phyloP scores from a whole-genome alignment of 345 rosid genomes.

The Brassica nigra region DNA sequence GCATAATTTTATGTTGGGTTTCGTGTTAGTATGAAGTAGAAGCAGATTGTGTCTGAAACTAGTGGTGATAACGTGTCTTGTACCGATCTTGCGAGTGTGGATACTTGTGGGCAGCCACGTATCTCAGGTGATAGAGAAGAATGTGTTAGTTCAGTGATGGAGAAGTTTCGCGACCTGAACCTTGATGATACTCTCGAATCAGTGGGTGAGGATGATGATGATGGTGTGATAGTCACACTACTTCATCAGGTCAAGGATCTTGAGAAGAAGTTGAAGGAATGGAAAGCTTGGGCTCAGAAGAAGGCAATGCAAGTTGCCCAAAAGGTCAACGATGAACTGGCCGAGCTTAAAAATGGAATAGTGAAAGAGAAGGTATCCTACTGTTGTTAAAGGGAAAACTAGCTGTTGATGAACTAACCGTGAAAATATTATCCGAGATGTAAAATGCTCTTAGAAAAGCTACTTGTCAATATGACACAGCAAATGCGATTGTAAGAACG shows the following conservation, averaged over 20 bases:
- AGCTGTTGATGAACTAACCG: slow-evolving; percentile 71
- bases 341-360: slow-evolving; percentile 73
- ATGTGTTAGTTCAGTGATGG: slow-evolving; percentile 55
- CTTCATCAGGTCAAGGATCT: slow-evolving; percentile 72
- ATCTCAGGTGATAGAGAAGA: slow-evolving; percentile 35
- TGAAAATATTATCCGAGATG: slow-evolving; percentile 75
- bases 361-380: slow-evolving; percentile 76
- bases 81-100: slow-evolving; percentile 36
- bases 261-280: slow-evolving; percentile 73
- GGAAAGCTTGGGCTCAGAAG: slow-evolving; percentile 92
- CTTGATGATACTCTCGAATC: slow-evolving; percentile 69
- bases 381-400: slow-evolving; percentile 79
- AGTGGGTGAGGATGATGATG: slow-evolving; percentile 64
- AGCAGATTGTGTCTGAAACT: slow-evolving; percentile 43
- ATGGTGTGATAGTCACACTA: slow-evolving; percentile 64
- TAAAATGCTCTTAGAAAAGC: slow-evolving; percentile 78
- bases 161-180: slow-evolving; percentile 69
- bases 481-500: slow-evolving; percentile 65
- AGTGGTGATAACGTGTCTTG: slow-evolving; percentile 27
- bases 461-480: slow-evolving; percentile 67
- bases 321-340: slow-evolving; percentile 72
- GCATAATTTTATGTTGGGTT: slow-evolving; percentile 83
- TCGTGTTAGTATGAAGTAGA: slow-evolving; percentile 66
- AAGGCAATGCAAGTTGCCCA: slow-evolving; percentile 97
- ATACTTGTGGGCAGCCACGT: slow-evolving; percentile 52